Conservation (phyloP, 495 filamentous ascomycete species). For the Tuber umbilicatum region DNA sequence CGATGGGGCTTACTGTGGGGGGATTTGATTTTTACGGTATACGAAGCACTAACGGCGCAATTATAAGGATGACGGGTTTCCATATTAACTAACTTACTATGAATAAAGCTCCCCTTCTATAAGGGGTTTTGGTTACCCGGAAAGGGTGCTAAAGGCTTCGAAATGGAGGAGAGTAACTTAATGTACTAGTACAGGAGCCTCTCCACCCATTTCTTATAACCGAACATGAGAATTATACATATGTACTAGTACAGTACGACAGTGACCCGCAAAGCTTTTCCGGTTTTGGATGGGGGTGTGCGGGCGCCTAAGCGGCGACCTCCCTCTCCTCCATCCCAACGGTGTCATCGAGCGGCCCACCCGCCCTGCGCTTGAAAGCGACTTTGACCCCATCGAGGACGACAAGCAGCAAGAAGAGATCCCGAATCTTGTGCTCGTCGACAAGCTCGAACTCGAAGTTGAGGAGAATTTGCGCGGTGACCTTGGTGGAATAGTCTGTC, state of each 20-base stretch:
- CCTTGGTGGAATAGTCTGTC: background rate
- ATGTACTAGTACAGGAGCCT: background rate
- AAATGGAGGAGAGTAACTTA: background rate
- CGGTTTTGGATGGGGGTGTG: background rate
- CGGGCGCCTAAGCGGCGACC: background rate
- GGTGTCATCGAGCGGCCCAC: slow-evolving; percentile 35
- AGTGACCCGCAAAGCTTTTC: background rate
- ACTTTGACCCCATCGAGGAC: slow-evolving; percentile 42
- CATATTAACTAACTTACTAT: too few relatives aligned
- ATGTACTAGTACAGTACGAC: too few relatives aligned
- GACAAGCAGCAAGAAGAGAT: slow-evolving; percentile 50
- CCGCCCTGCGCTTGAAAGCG: slow-evolving; percentile 32
- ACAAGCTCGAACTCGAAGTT: slow-evolving; percentile 36
- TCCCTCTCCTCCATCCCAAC: slow-evolving; percentile 21
- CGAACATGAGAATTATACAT: background rate
- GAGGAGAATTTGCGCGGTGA: slow-evolving; percentile 30
- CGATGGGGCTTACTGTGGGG: too few relatives aligned
- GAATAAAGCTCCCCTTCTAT: background rate
- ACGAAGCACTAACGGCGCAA: too few relatives aligned
- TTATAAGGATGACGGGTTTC: too few relatives aligned
- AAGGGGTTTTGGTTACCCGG: background rate
- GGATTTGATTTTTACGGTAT: too few relatives aligned
- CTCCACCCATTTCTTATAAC: background rate
- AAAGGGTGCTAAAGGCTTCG: background rate
- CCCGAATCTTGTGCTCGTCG: slow-evolving; percentile 48